Evolutionary conservation across 2,329 filamentous ascomycete species (phyloP).

Genomic region (Colletotrichum noveboracense): DNA sequence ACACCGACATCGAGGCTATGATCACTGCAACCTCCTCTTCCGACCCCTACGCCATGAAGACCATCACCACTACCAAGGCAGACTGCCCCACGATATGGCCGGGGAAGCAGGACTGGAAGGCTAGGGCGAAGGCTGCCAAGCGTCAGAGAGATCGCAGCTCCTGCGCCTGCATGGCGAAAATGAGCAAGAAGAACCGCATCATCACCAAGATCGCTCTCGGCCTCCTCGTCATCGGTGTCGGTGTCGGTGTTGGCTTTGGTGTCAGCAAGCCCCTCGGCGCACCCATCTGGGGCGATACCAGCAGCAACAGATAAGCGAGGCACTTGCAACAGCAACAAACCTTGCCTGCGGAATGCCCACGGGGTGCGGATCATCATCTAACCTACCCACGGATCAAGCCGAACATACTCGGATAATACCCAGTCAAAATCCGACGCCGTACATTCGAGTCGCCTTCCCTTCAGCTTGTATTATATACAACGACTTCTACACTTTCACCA

Average conservation of each 20-base stretch:
- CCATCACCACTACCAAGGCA: conserved; percentile 41
- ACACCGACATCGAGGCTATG: conserved; percentile 63
- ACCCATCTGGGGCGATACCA: conserved; percentile 54
- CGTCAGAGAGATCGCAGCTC: conserved; percentile 44
- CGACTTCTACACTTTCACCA: not conserved
- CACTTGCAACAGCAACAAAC: not conserved
- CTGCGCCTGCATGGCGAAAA: conserved; percentile 57
- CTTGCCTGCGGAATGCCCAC: not conserved
- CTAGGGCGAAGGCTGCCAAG: conserved; percentile 63
- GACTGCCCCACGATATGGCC: conserved; percentile 64
- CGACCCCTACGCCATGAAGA: conserved; percentile 35
- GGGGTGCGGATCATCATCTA: not conserved
- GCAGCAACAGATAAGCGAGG: not conserved
- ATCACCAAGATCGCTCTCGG: conserved; percentile 59
- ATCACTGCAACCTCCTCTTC: conserved; percentile 40
- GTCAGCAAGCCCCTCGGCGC: conserved; percentile 66
- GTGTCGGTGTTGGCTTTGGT: conserved; percentile 62
- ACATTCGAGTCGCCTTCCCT: conserved; percentile 7
- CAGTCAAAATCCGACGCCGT: not conserved
- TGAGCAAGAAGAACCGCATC: conserved; percentile 60
- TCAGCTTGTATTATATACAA: conserved; percentile 21
- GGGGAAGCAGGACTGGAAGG: conserved; percentile 63
- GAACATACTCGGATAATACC: not conserved
- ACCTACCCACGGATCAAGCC: not conserved
- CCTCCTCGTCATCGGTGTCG: conserved; percentile 57